Conservation (phyloP, 2,329 filamentous ascomycete species). For the Boeremia lycopersici region DNA sequence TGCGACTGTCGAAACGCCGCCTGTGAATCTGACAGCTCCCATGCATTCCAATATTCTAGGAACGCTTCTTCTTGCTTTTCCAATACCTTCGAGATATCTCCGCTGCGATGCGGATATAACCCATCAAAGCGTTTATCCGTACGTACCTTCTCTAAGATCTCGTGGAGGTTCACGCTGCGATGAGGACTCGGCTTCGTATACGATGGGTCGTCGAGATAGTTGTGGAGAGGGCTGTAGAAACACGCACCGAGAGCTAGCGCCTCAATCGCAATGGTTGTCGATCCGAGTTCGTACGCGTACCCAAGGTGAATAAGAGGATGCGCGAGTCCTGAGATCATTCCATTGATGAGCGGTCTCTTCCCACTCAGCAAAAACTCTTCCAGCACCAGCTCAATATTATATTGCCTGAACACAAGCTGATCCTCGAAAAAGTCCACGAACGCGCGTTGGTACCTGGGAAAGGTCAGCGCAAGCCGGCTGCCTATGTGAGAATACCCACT, state of each 20-base stretch:
- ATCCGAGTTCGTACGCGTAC: slow-evolving; percentile 90
- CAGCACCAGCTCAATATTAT: slow-evolving; percentile 83
- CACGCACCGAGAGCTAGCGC: slow-evolving; percentile 73
- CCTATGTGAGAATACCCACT: slow-evolving; percentile 50
- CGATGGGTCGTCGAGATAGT: slow-evolving; percentile 71
- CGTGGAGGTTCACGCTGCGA: slow-evolving; percentile 58
- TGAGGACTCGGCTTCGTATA: slow-evolving; percentile 71
- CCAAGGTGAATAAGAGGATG: slow-evolving; percentile 93
- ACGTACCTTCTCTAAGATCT: slow-evolving; percentile 73
- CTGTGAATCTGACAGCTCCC: slow-evolving; percentile 70
- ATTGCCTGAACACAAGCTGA: slow-evolving; percentile 74
- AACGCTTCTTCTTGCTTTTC: slow-evolving; percentile 70
- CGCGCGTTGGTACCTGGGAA: slow-evolving; percentile 76
- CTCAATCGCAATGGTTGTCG: slow-evolving; percentile 85
- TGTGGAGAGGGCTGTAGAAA: slow-evolving; percentile 63
- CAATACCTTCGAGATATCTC: slow-evolving; percentile 73
- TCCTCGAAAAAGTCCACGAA: slow-evolving; percentile 97
- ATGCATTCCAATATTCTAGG: slow-evolving; percentile 90
- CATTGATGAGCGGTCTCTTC: slow-evolving; percentile 78
- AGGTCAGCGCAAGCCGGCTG: slow-evolving; percentile 16
- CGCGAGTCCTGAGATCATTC: slow-evolving; percentile 78
- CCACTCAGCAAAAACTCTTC: slow-evolving; percentile 76
- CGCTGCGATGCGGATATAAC: slow-evolving; percentile 64
- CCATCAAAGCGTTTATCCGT: slow-evolving; percentile 73
- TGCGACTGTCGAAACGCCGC: slow-evolving; percentile 76